Evolutionary conservation across 2,329 filamentous ascomycete genomes (phyloP), one percentile per base, ranked within the genome.

Genomic region (Botrytis medusae): DNA sequence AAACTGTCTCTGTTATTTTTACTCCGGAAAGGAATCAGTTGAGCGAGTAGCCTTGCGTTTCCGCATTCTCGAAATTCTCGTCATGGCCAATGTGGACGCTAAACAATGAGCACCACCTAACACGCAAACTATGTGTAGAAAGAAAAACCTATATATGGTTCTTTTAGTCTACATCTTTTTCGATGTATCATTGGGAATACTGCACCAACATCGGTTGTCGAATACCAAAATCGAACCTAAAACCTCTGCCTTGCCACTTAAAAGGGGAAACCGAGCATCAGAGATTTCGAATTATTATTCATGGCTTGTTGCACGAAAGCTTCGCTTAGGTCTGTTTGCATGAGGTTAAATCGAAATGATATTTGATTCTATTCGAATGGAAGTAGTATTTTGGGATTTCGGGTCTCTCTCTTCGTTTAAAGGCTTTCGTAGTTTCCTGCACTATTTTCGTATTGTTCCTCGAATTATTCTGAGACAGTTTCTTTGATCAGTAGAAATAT

Each of bases 61-160:
- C n/a, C 2, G 14, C 4, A 8, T 16, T 2, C 51, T 16, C 14
- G 14, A 32, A 29, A 4, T 57, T 16, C 2, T 29, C 0, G 3
- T 6, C n/a, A 51, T 14, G 7, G 32, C 3, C n/a, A 57, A 29
- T 14, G n/a, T 4, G 14, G 14, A 32, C n/a, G 14, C n/a, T 18
- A 5, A 9, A 18, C 14, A 7, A 4, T 32, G 16, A 29, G n/a
- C 3, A 18, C 14, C 14, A 32, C 6, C 2, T 14, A 29, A n/a
- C 25, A 18, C 29, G 4, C 6, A 29, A 25, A 9, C 1, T 4
- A 18, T 2, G 4, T 54, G 18, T 32, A 7, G 9, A 14, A 18
- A 3, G n/a, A 29, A 1, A 57, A 2, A 29, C 6, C 51, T 0
- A 3, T 8, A 0, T 9, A 57, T 18, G 7, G 3, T 2, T 0